phyloP scores from a whole-genome alignment of 2,329 filamentous ascomycete genomes.

The Epichloe typhina region DNA sequence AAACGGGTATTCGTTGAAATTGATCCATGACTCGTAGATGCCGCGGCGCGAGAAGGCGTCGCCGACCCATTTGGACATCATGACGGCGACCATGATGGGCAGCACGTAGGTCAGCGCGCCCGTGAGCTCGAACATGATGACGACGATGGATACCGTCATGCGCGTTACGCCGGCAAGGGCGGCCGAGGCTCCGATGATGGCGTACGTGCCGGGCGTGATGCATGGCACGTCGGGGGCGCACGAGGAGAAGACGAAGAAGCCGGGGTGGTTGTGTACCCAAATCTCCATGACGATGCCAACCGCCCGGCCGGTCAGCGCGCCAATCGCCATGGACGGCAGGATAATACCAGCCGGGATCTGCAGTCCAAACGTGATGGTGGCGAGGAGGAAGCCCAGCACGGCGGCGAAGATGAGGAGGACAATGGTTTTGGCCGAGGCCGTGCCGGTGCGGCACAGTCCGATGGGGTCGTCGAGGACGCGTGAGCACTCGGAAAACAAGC shows the following conservation, averaged over 20 bases:
- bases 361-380: constrained; percentile 81
- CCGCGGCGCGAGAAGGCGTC: constrained; percentile 86
- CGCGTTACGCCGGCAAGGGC: constrained; percentile 88
- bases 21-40: constrained; percentile 98
- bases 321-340: constrained; percentile 89
- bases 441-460: constrained; percentile 77
- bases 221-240: constrained; percentile 81
- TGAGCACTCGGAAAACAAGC: constrained; percentile 82
- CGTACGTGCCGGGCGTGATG: constrained; percentile 89
- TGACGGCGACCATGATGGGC: constrained; percentile 97
- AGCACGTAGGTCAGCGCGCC: constrained; percentile 92
- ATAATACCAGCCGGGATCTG: constrained; percentile 94
- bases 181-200: constrained; percentile 88
- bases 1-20: constrained; percentile 89
- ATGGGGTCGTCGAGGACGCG: constrained; percentile 74
- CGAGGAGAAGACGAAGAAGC: constrained; percentile 61
- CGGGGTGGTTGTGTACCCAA: constrained; percentile 66
- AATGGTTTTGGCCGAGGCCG: constrained; percentile 70
- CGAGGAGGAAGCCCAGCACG: constrained; percentile 70
- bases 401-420: constrained; percentile 72
- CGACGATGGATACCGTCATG: constrained; percentile 96
- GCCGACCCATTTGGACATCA: constrained; percentile 96
- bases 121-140: constrained; percentile 98
- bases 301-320: constrained; percentile 77
- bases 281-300: constrained; percentile 83